These are phyloP conservation scores for Cupressus sempervirens DNA, from an alignment of 75 land plant species.

Conservation along the genomic window DNA sequence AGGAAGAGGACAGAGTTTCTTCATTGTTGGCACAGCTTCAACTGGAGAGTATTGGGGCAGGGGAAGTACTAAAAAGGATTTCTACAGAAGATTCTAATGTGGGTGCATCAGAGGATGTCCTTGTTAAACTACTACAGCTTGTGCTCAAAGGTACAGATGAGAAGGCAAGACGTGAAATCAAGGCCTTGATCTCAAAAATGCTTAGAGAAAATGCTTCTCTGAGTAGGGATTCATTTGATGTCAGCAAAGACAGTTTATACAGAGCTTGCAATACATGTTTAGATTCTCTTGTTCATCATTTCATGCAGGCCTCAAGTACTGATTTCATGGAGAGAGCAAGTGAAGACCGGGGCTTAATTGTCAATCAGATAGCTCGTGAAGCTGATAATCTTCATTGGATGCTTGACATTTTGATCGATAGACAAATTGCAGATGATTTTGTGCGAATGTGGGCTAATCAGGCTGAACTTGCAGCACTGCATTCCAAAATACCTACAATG, in stretches of 20 bases:
- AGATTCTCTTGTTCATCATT: conserved; percentile 49
- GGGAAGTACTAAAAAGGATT: conserved; percentile 84
- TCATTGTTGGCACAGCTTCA: conserved; percentile 71
- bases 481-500: conserved; percentile 66
- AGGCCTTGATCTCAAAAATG: conserved; percentile 73
- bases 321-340: conserved; percentile 22
- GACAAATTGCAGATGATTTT: conserved; percentile 84
- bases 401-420: conserved; percentile 82
- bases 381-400: conserved; percentile 97
- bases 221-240: conserved; percentile 34
- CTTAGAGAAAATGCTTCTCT: conserved; percentile 68
- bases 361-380: conserved; percentile 59
- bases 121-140: conserved; percentile 73
- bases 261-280: conserved; percentile 70
- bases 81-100: conserved; percentile 46
- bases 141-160: conserved; percentile 94
- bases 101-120: conserved; percentile 55
- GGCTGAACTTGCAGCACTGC: conserved; percentile 58
- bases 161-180: conserved; percentile 90
- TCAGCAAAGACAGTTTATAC: conserved; percentile 77
- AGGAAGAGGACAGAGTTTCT: conserved; percentile 92
- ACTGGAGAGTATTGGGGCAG: conserved; percentile 66
- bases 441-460: conserved; percentile 73
- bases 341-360: conserved; percentile 25
- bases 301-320: conserved; percentile 41